These are phyloP conservation scores for Fusarium abutilonis DNA, from an alignment of 2,329 filamentous ascomycete genomes.

Conservation along the genomic window DNA sequence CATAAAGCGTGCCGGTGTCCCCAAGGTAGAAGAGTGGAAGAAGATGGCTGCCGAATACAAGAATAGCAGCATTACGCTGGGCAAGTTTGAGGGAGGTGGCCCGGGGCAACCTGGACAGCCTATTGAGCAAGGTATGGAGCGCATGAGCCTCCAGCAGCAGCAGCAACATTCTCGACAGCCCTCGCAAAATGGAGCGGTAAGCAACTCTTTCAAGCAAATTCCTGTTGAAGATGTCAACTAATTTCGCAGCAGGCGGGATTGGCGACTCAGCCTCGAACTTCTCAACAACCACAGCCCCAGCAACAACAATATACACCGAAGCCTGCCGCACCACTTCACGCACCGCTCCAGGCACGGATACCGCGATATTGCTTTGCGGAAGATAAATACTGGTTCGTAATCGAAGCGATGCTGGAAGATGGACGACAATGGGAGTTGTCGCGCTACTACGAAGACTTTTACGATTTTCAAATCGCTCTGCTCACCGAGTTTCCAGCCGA, in stretches of 20 bases:
- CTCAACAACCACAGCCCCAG: slow-evolving; percentile 49
- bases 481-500: slow-evolving; percentile 92
- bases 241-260: slow-evolving; percentile 39
- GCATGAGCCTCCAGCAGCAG: slow-evolving; percentile 73
- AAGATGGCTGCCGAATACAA: slow-evolving; percentile 99
- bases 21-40: slow-evolving; percentile 98
- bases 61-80: slow-evolving; percentile 96
- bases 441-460: slow-evolving; percentile 97
- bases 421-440: slow-evolving; percentile 92
- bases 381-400: slow-evolving; percentile 99
- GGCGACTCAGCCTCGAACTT: slow-evolving; percentile 40
- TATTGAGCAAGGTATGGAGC: slow-evolving; percentile 76
- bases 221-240: background rate
- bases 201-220: slow-evolving; percentile 2
- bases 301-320: slow-evolving; percentile 51
- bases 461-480: slow-evolving; percentile 96
- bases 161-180: slow-evolving; percentile 43
- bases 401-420: slow-evolving; percentile 90
- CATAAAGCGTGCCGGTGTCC: slow-evolving; percentile 87
- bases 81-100: slow-evolving; percentile 78
- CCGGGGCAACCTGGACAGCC: slow-evolving; percentile 53
- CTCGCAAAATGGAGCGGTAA: slow-evolving; percentile 46
- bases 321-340: slow-evolving; percentile 67
- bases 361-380: slow-evolving; percentile 95
- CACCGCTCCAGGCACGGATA: slow-evolving; percentile 84